Percentiles rank a stretch among this genome's conserved stretches.
These are phyloP conservation scores for Arthroderma sp. DNA, from an alignment of 2,329 filamentous ascomycete species.

Conservation along the genomic window DNA sequence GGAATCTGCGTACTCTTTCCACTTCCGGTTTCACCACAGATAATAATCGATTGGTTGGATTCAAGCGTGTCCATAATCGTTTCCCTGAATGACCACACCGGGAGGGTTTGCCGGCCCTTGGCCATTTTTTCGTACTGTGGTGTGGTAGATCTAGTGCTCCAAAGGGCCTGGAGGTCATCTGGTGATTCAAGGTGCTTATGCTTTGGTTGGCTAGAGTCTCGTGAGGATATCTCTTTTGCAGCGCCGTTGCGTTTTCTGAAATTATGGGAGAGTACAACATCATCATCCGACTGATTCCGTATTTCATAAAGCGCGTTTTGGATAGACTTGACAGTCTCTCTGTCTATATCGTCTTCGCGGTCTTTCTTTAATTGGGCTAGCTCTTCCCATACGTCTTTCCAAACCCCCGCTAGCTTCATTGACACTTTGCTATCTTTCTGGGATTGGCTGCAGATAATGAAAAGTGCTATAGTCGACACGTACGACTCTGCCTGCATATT, in stretches of 20 bases:
- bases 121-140: conserved; percentile 65
- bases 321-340: conserved; percentile 53
- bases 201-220: not conserved
- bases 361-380: conserved; percentile 58
- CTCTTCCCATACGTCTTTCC: conserved; percentile 78
- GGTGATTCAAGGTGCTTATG: not conserved
- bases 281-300: conserved; percentile 45
- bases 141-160: conserved; percentile 39
- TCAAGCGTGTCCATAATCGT: conserved; percentile 67
- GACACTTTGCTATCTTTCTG: conserved; percentile 76
- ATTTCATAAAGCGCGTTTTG: conserved; percentile 29
- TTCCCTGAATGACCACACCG: conserved; percentile 75
- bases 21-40: conserved; percentile 92
- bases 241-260: conserved; percentile 45
- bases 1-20: conserved; percentile 98
- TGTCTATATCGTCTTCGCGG: conserved; percentile 56
- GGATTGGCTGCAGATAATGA: conserved; percentile 64
- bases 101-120: conserved; percentile 61
- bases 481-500: conserved; percentile 74
- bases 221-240: not conserved
- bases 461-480: conserved; percentile 68
- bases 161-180: conserved; percentile 29
- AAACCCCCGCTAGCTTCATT: conserved; percentile 61
- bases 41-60: conserved; percentile 71
- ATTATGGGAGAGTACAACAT: conserved; percentile 62